A percentile compares a stretch with the other conserved stretches of the same genome.
These are phyloP conservation scores for Carex kokanica DNA, from an alignment of 176 grass and related monocot genomes.

Conservation along the genomic window DNA sequence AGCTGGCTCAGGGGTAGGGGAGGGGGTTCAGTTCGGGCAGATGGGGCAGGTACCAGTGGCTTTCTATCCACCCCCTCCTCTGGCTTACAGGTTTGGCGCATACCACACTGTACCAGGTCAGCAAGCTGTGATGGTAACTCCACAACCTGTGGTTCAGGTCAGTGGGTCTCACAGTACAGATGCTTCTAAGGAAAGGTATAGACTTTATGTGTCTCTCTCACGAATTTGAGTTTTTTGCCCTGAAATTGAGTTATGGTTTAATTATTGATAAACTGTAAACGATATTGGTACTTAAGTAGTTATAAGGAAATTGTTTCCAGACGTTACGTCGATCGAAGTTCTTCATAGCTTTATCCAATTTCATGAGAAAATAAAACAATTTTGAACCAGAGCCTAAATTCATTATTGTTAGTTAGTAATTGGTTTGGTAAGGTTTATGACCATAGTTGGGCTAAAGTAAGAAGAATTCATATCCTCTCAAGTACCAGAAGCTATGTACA, in stretches of 20 bases:
- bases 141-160: conserved; percentile 32
- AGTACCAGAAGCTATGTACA: neutral
- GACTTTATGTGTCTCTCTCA: neutral
- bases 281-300: neutral
- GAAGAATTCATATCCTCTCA: neutral
- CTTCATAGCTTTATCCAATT: neutral
- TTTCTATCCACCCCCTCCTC: conserved; percentile 69
- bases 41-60: conserved; percentile 54
- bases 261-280: conserved; percentile 7
- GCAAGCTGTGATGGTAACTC: conserved; percentile 25
- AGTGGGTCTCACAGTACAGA: conserved; percentile 17
- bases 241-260: neutral
- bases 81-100: conserved; percentile 51
- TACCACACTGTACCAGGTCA: conserved; percentile 28
- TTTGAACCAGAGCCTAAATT: neutral
- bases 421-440: conserved; percentile 16
- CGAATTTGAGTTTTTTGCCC: neutral
- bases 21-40: conserved; percentile 19
- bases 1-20: neutral
- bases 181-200: conserved; percentile 64
- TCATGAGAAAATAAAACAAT: neutral
- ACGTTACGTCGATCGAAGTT: neutral
- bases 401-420: neutral
- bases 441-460: neutral
- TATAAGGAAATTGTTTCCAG: neutral